Evolutionary conservation across 441 rosid species (phyloP).

Genomic region (Mallotus repandus): DNA sequence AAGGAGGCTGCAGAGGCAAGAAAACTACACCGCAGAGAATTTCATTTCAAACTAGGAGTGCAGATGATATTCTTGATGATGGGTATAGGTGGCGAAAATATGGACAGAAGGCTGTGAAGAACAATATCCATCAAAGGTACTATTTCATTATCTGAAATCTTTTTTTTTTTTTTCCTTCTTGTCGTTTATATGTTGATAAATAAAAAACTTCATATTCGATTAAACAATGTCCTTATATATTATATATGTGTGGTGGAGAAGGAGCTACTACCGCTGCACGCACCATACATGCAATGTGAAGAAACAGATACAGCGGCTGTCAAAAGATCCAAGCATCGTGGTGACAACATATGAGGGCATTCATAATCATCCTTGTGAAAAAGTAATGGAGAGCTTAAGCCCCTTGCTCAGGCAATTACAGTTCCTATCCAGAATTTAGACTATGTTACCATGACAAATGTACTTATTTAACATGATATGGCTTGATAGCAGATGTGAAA

Average conservation of each 20-base stretch:
- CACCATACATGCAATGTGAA: constrained; percentile 18
- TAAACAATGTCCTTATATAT: not conserved
- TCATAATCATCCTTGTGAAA: constrained; percentile 19
- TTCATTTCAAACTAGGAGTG: constrained; percentile 18
- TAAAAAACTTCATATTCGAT: not conserved
- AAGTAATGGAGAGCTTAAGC: constrained; percentile 18
- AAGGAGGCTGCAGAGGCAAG: constrained; percentile 3
- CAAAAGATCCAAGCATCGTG: constrained; percentile 17
- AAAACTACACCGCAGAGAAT: constrained; percentile 13
- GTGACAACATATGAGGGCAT: constrained; percentile 15
- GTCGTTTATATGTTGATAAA: not conserved
- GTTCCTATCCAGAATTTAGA: constrained; percentile 14
- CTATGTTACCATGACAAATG: not conserved
- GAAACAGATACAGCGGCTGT: constrained; percentile 18
- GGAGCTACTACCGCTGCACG: constrained; percentile 21
- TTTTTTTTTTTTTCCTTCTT: too few relatives aligned
- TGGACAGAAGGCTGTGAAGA: constrained; percentile 22
- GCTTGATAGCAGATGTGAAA: too few relatives aligned
- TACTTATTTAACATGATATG: not conserved
- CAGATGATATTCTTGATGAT: constrained; percentile 22
- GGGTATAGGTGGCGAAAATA: constrained; percentile 22
- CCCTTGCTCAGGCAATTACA: constrained; percentile 19
- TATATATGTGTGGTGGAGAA: not conserved
- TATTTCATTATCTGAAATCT: not conserved
- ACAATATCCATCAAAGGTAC: constrained; percentile 18